A percentile compares a stretch with the other conserved stretches of the same genome.
phyloP scores from a whole-genome alignment of 805 yeast species.

The Suhomyces vadensis region DNA sequence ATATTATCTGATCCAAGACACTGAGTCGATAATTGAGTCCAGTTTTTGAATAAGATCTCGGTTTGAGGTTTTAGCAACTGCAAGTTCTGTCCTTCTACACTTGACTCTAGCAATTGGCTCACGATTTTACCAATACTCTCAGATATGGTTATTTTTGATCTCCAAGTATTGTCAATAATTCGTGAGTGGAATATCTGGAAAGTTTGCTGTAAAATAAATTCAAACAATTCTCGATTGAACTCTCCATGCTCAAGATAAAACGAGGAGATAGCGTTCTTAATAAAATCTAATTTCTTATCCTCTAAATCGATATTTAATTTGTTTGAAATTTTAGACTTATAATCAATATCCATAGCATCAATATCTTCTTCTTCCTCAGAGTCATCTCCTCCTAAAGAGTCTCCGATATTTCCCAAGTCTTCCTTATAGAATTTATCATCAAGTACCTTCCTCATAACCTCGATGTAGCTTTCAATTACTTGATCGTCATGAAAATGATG shows the following conservation, averaged over 20 bases:
- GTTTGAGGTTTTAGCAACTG: constrained; percentile 3
- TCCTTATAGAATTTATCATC: constrained; percentile 41
- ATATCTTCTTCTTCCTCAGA: constrained; percentile 37
- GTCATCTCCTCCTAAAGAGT: constrained; percentile 9
- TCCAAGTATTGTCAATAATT: constrained; percentile 54
- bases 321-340: constrained; percentile 30
- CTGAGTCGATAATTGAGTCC: constrained; percentile 24
- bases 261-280: constrained; percentile 37
- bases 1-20: constrained; percentile 43
- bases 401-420: constrained; percentile 23
- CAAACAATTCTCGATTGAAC: constrained; percentile 20
- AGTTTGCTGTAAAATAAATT: constrained; percentile 30
- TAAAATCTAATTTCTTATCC: constrained; percentile 42
- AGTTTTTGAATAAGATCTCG: constrained; percentile 21
- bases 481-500: constrained; percentile 36
- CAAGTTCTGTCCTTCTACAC: background rate
- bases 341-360: constrained; percentile 27
- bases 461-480: constrained; percentile 40
- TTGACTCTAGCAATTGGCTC: background rate
- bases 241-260: constrained; percentile 19
- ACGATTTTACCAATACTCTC: constrained; percentile 36
- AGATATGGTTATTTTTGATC: constrained; percentile 50
- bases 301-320: constrained; percentile 48
- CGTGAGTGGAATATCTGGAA: constrained; percentile 23
- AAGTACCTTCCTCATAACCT: constrained; percentile 32